These are phyloP conservation scores for Ogataea glucozyma DNA, from an alignment of 805 yeast species.

Conservation along the genomic window DNA sequence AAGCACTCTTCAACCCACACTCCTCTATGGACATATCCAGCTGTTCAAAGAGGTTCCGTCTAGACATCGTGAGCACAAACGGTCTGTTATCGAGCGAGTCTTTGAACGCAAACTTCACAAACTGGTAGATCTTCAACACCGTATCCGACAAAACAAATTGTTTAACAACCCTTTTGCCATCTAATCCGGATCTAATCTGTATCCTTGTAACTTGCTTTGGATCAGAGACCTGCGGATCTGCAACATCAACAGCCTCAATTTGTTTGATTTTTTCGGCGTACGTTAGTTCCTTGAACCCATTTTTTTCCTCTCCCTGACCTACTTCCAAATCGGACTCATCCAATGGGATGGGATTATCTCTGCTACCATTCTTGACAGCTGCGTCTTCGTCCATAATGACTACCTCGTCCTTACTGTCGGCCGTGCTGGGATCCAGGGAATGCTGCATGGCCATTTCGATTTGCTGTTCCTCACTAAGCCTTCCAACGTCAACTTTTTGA, in stretches of 20 bases:
- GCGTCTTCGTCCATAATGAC: constrained; percentile 24
- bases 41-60: constrained; percentile 55
- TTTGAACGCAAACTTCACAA: constrained; percentile 60
- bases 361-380: constrained; percentile 10
- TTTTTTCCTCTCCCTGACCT: constrained; percentile 15
- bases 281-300: constrained; percentile 15
- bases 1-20: constrained; percentile 81
- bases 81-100: constrained; percentile 41
- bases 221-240: constrained; percentile 60
- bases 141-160: constrained; percentile 61
- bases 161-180: constrained; percentile 79
- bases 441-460: constrained; percentile 71
- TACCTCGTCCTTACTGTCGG: constrained; percentile 32
- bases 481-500: constrained; percentile 58
- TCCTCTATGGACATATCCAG: constrained; percentile 62
- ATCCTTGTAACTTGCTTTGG: constrained; percentile 66
- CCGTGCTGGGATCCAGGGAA: constrained; percentile 42
- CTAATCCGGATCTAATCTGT: constrained; percentile 78
- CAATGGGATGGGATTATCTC: constrained; percentile 25
- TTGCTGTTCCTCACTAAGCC: constrained; percentile 82
- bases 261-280: constrained; percentile 20
- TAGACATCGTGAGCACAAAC: constrained; percentile 59
- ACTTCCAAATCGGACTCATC: constrained; percentile 19
- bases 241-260: constrained; percentile 40
- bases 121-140: constrained; percentile 61